Base-by-base conservation (phyloP, 768 basidiomycete genomes). In the Rickenella mellea region DNA sequence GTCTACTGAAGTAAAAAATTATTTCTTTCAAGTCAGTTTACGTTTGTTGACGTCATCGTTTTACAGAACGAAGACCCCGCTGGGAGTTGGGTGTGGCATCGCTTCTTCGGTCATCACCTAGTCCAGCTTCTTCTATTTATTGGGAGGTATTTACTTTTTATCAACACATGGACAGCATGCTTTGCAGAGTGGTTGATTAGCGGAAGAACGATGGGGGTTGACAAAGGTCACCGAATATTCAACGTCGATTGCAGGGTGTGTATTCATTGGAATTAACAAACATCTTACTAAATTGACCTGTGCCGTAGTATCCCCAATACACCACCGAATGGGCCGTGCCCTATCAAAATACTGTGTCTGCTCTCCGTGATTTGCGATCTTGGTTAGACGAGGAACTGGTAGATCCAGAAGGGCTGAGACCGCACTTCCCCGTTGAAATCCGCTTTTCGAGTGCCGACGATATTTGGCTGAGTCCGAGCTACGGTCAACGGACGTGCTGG, bases 281-380 rank as follows among this genome's bases (percentile, higher is more conserved):
- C 30, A 7, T 21, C 27, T 24, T 39, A 15, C n/a, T 42, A 28
- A 39, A 39, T 45, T 44, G 54, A 44, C 15, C 31, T 33, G 12
- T n/a, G 32, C 28, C 17, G 38, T 55, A 92, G 90, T 89, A 83
- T 61, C 80, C 78, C 1, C 92, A 97, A 61, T 83, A 91, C 60
- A 97, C 96, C 2, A 90, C 88, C 9, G 96, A 99, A 63, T 94
- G 91, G 82, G 88, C 89, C 4, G 71, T 99, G 27, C 89, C 93
- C 5, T 80, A 81, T 50, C 65, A 72, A 32, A 63, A 76, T 40
- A 73, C 90, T 2, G 62, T 64, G 41, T 66, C 71, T 1, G 91
- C 86, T 52, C 70, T 99, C 39, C 61, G 62, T 26, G 86, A 82
- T 46, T 66, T 98, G 44, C 71, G 74, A 45, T 57, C 63, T 2